Base-by-base conservation (phyloP, 768 basidiomycete genomes). In the Rhizopogon sp. region DNA sequence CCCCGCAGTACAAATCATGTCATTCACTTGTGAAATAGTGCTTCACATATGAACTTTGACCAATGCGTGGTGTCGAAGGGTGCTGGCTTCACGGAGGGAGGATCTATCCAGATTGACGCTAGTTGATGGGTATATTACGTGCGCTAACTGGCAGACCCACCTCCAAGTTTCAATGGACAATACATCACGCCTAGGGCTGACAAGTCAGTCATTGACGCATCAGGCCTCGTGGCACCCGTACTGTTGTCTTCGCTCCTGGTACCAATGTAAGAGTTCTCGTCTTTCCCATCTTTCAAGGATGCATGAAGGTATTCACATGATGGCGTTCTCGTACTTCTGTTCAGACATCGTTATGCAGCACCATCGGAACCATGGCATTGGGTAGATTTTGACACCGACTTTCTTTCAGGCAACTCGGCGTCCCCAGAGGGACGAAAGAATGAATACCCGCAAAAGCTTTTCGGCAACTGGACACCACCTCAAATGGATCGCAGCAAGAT, bases 401-500 rank as follows among this genome's bases (percentile, higher is more conserved):
- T 42, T 69, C 52, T 59, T 7, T 3, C 59, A 22, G 1, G 4
- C 14, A n/a, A 8, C 5, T 22, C 25, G 8, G 14, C 4, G 6
- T 14, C 16, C 14, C 28, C 3, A 3, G 10, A 22, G 42, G 46
- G 33, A 25, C 22, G 22, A 14, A 17, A 56, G 9, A 46, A 52
- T 6, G 45, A 52, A 56, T 83, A 83, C 59, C 81, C 82, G 0
- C 76, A 80, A 55, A 74, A 76, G 1, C 66, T 75, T 11, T 84
- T 79, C 56, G 78, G 78, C 10, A 84, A 82, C 56, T 83, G 83
- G 83, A 81, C 79, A 0, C 63, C 62, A 6, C 64, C 63, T 13
- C 82, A 83, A 50, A 70, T 76, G 17, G 0, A 39, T 0, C 62
- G 68, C 45, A 73, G 73, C 43, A 59, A 63, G 51, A 75, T 78